These are phyloP conservation scores for Cladosporium cucumerinum DNA, from an alignment of 2,329 filamentous ascomycete genomes.

Conservation along the genomic window DNA sequence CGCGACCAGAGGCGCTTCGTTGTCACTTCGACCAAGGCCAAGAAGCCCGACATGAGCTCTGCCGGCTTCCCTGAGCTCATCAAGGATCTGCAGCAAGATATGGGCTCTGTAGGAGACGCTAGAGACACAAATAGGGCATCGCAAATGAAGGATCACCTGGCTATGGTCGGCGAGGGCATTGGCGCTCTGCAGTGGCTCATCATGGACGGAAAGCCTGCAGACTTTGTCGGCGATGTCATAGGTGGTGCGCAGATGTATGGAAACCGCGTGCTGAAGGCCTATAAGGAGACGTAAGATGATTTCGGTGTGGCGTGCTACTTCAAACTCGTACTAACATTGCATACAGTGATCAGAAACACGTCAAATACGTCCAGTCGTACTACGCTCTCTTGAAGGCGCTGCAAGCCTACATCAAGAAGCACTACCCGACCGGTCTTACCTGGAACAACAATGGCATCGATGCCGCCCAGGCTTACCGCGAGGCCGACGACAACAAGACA, in stretches of 20 bases:
- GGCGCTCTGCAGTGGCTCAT: constrained; percentile 88
- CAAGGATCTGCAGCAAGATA: constrained; percentile 79
- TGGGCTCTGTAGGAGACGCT: constrained; percentile 74
- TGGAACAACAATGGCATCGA: constrained; percentile 82
- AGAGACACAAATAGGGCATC: constrained; percentile 77
- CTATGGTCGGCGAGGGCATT: constrained; percentile 85
- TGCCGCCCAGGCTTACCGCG: constrained; percentile 65
- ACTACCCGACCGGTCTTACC: constrained; percentile 72
- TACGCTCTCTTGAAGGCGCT: constrained; percentile 86
- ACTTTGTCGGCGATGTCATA: constrained; percentile 79
- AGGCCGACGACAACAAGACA: constrained; percentile 47
- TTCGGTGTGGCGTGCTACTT: neutral
- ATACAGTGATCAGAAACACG: constrained; percentile 69
- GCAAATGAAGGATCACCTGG: constrained; percentile 74
- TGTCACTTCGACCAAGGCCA: constrained; percentile 82
- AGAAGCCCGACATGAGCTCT: constrained; percentile 78
- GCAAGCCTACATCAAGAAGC: constrained; percentile 76
- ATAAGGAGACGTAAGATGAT: constrained; percentile 68
- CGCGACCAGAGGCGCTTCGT: constrained; percentile 83
- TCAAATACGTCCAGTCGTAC: constrained; percentile 90
- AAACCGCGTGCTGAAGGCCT: constrained; percentile 87
- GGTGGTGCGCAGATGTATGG: constrained; percentile 89
- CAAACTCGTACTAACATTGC: constrained; percentile 5
- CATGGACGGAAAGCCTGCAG: constrained; percentile 75
- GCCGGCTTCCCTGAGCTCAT: constrained; percentile 71